Base-by-base conservation (phyloP, 441 rosid genomes). In the Lepidium campestre region DNA sequence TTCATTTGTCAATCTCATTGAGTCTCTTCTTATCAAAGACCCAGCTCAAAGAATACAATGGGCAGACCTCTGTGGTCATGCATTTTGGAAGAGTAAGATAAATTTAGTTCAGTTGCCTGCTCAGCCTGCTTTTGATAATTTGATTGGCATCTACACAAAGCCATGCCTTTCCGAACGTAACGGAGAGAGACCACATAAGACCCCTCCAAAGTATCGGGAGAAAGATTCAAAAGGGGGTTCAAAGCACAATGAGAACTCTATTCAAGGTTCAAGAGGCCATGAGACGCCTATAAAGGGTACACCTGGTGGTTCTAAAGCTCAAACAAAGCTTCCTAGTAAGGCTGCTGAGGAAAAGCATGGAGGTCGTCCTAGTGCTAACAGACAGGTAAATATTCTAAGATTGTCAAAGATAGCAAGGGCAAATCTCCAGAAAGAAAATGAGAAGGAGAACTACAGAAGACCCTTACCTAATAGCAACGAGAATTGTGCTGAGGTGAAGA, bases 31-130 rank as follows among this genome's bases (percentile, higher is more conserved):
- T 62, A 77, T 89, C 58, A 94, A 94, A 82, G 96, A 94, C 81
- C 99, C 99, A 59, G 86, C 83, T 62, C 94, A 89, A 71, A 80
- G 99, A 80, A 86, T 94, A 74, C 86, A 91, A 56, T 94, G 97
- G 98, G 65, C 77, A 52, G 99, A 89, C 70, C 87, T 91, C 65
- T 86, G 88, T 65, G 85, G 77, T 50, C 99, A 91, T 86, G 85
- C 92, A 49, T 94, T 94, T 65, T 94, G 99, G 99, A 84, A 74
- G 75, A 77, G 81, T 47, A 85, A 86, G 77, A 66, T 88, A 39
- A 73, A 74, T 48, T 45, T 60, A 11, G 75, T 85, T 46, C 72
- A 89, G 66, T 79, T 94, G 75, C 99, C 97, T 65, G 72, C 88
- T 75, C 92, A 94, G 77, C 94, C 94, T 65, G 87, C 94, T 67